These are phyloP conservation scores for Ceratobasidium sp. DNA, from an alignment of 1,284 basidiomycete genomes.

Conservation along the genomic window DNA sequence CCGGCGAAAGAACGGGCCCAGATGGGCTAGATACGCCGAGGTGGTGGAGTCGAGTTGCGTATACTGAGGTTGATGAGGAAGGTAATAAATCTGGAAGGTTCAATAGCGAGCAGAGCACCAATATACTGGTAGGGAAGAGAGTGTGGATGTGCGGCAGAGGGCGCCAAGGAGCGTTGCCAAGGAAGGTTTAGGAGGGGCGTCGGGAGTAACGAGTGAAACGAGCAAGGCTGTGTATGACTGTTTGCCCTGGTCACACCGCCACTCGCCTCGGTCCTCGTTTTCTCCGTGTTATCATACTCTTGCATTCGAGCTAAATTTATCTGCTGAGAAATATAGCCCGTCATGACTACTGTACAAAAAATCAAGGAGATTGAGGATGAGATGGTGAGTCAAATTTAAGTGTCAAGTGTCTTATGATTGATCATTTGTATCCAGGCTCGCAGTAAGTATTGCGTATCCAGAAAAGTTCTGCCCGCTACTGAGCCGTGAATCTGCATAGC, in stretches of 20 bases:
- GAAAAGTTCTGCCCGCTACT: slow-evolving; percentile 26
- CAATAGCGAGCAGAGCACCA: too few species aligned
- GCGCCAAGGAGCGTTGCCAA: slow-evolving; percentile 22
- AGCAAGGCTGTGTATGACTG: background rate
- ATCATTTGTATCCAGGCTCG: slow-evolving; percentile 53
- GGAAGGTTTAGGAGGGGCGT: background rate
- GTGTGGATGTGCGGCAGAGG: background rate
- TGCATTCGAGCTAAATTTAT: background rate
- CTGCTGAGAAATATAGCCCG: slow-evolving; percentile 46
- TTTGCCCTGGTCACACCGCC: background rate
- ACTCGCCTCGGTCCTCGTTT: background rate
- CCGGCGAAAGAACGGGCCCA: slow-evolving; percentile 34
- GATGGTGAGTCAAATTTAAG: too few species aligned
- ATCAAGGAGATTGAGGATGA: slow-evolving; percentile 98
- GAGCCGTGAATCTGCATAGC: slow-evolving; percentile 59
- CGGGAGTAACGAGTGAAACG: background rate
- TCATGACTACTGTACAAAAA: slow-evolving; percentile 87
- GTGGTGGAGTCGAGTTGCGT: background rate
- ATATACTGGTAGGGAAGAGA: slow-evolving; percentile 2
- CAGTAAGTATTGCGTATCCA: slow-evolving; percentile 53
- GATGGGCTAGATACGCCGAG: slow-evolving; percentile 7
- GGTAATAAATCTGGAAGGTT: background rate
- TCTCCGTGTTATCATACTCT: background rate
- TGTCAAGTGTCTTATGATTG: background rate
- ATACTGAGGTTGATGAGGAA: background rate